Conservation (phyloP, 1,284 basidiomycete species). For the Phellopilus nigrolimitatus region DNA sequence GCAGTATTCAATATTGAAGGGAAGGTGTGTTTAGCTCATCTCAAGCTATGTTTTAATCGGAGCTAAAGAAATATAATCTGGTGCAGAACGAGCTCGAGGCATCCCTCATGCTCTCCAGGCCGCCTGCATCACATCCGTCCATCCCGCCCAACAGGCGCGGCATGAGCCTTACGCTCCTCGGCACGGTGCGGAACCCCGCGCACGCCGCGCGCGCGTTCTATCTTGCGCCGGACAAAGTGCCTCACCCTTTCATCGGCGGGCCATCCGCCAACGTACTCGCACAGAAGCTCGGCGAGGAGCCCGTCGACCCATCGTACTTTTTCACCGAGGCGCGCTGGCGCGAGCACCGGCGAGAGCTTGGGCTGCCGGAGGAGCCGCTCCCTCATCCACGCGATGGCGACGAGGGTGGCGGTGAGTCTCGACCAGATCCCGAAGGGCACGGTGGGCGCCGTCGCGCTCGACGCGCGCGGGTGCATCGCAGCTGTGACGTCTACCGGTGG, state of each 20-base stretch:
- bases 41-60: constrained; percentile 1
- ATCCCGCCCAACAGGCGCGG: constrained; percentile 58
- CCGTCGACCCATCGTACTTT: constrained; percentile 72
- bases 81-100: constrained; percentile 73
- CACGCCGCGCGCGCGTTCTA: constrained; percentile 66
- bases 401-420: constrained; percentile 23
- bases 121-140: constrained; percentile 57
- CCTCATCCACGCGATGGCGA: constrained; percentile 29
- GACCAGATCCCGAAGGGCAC: constrained; percentile 63
- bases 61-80: background rate
- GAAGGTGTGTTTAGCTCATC: constrained; percentile 42
- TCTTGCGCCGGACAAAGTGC: constrained; percentile 51
- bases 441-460: constrained; percentile 79
- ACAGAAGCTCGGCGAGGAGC: constrained; percentile 44
- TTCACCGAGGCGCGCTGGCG: constrained; percentile 70
- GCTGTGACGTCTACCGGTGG: constrained; percentile 77
- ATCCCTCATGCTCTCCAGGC: constrained; percentile 73
- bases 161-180: constrained; percentile 60
- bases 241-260: constrained; percentile 72
- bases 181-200: constrained; percentile 68
- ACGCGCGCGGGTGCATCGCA: constrained; percentile 66
- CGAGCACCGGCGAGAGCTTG: constrained; percentile 67
- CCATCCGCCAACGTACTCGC: constrained; percentile 56
- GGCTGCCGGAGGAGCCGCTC: constrained; percentile 60
- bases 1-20: constrained; percentile 77